Evolutionary conservation across 495 filamentous ascomycete genomes (phyloP).

Genomic region (Penicillium longicatenatum): DNA sequence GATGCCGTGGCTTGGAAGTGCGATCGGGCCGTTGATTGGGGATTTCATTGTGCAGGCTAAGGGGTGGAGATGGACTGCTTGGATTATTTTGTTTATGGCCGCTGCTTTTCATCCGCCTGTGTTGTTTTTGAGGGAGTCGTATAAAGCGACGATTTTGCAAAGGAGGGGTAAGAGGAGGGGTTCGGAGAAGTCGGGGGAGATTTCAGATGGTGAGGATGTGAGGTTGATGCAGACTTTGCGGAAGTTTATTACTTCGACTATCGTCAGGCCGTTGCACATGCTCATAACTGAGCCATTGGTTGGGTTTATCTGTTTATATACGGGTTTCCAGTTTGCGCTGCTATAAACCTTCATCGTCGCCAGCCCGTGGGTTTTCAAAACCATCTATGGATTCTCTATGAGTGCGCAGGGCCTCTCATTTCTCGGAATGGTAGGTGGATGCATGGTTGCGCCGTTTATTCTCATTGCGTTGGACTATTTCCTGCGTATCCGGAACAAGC

Average conservation of each 20-base stretch:
- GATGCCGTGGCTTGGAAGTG: constrained; percentile 53
- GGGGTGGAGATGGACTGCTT: constrained; percentile 59
- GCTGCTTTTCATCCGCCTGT: constrained; percentile 29
- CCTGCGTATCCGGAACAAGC: constrained; percentile 9
- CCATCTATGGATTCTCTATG: constrained; percentile 37
- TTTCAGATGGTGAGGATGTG: not conserved
- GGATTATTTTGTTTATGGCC: constrained; percentile 42
- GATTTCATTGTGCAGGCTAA: constrained; percentile 57
- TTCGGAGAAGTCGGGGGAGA: not conserved
- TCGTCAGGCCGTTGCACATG: constrained; percentile 56
- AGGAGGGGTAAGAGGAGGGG: constrained; percentile 36
- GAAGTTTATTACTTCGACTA: constrained; percentile 26
- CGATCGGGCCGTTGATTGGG: constrained; percentile 59
- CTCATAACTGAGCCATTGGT: constrained; percentile 65
- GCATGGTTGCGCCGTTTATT: constrained; percentile 19
- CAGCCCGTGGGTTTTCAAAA: constrained; percentile 34
- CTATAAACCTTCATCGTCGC: constrained; percentile 46
- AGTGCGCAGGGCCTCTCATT: constrained; percentile 17
- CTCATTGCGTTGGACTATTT: constrained; percentile 20
- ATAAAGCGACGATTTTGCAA: constrained; percentile 49
- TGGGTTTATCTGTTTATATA: constrained; percentile 42
- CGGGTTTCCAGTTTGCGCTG: constrained; percentile 42
- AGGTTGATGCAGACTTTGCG: constrained; percentile 15
- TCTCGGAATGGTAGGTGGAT: constrained; percentile 21
- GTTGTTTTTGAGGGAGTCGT: constrained; percentile 53